Base-by-base conservation (phyloP, 768 basidiomycete species). In the Mycena amicta region DNA sequence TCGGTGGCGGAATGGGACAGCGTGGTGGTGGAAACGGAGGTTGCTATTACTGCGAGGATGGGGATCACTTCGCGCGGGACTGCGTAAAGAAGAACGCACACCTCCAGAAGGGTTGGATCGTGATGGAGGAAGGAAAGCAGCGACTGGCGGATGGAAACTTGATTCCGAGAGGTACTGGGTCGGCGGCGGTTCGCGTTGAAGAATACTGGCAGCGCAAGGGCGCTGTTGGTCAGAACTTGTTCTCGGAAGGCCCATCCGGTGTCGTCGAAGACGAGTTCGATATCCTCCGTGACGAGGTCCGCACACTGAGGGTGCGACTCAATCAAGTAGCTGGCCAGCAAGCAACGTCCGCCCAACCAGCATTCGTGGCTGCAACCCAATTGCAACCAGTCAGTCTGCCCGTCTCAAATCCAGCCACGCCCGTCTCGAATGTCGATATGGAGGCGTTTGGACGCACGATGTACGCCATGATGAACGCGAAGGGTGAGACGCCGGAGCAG, bases 11-110 rank as follows among this genome's bases (percentile, higher is more conserved):
- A 20, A 29, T 37, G 13, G 11, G 20, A 6, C 29, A 39, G 25
- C 8, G 31, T n/a, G 25, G 33, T 6, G 26, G 26, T 20, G 30
- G 8, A 15, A 26, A 30, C 0, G 22, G 12, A 6, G 37, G 49
- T 1, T 56, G 55, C 13, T 56, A 50, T 22, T 56, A 56, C 13
- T 56, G 55, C 39, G 49, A 50, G 18, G 55, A 39, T 1, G 26
- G 39, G 1, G 46, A 50, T n/a, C 55, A 56, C 15, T 56, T 22
- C 20, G 45, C 49, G 16, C 49, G 40, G n/a, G 55, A 56, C 4
- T 56, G 55, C 23, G n/a, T 37, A 1, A 25, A 43, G 2, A 56
- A 56, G n/a, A 20, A 47, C 1, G 27, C 33, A 2, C 55, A 56
- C 33, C 39, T 56, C 2, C 55, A 56, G 13, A 50, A 41, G 26